phyloP scores from a whole-genome alignment of 768 basidiomycete genomes.

The Boletus reticuloceps region DNA sequence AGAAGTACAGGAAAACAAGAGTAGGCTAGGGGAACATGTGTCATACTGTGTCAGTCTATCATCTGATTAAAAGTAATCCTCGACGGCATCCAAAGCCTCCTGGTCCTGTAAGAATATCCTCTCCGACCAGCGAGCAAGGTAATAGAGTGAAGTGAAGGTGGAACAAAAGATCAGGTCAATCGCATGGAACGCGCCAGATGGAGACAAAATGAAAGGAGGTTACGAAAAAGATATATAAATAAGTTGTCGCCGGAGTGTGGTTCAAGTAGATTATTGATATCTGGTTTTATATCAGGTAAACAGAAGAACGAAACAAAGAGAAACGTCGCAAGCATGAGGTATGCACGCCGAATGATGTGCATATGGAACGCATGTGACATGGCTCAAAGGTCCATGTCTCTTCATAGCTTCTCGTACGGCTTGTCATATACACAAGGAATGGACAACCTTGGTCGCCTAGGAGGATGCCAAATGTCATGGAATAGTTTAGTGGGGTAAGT shows the following conservation, averaged over 20 bases:
- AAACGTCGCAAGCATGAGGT: neutral
- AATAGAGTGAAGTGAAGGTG: neutral
- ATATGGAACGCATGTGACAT: neutral
- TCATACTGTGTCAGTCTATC: no score
- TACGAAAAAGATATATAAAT: neutral
- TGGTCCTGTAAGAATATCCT: neutral
- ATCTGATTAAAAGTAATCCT: no score
- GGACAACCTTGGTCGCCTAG: neutral
- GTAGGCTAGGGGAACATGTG: no score
- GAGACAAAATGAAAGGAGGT: neutral
- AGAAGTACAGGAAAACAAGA: no score
- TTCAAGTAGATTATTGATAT: neutral
- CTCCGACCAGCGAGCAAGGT: neutral
- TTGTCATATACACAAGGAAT: neutral
- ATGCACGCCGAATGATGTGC: no score
- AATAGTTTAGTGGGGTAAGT: neutral
- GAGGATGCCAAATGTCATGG: neutral
- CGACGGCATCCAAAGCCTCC: no score
- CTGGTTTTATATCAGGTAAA: neutral
- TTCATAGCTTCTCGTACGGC: conserved; percentile 4
- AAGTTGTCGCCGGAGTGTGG: neutral
- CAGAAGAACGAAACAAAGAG: neutral
- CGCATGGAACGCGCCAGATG: no score
- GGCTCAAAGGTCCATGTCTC: neutral
- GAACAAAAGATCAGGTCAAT: neutral